Percentiles rank a stretch among this genome's conserved stretches.
Conservation (phyloP, 768 basidiomycete genomes). For the Termitomyces sp. region DNA sequence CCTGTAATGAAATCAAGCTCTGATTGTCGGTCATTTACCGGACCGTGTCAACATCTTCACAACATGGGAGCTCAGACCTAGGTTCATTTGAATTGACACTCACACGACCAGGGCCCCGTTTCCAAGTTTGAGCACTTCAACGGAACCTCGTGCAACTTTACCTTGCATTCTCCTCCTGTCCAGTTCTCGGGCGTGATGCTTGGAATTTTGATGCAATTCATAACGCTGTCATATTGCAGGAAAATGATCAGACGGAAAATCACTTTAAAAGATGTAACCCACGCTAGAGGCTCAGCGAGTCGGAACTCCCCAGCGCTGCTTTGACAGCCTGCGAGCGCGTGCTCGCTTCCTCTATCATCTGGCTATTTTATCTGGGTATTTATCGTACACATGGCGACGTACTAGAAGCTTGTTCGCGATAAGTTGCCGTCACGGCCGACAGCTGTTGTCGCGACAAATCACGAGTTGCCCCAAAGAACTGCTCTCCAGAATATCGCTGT, state of each 20-base stretch:
- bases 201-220: slow-evolving; percentile 6
- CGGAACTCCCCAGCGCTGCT: not conserved
- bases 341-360: no score
- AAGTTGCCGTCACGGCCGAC: not conserved
- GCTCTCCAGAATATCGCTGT: not conserved
- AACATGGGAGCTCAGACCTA: no score
- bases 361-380: not conserved
- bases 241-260: not conserved
- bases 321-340: not conserved
- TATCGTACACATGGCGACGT: not conserved
- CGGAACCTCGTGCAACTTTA: slow-evolving; percentile 3
- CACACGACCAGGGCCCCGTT: not conserved
- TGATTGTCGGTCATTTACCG: not conserved
- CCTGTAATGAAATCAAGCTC: not conserved
- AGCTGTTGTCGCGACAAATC: not conserved
- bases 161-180: not conserved
- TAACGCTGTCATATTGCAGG: not conserved
- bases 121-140: slow-evolving; percentile 6
- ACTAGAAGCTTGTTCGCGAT: not conserved
- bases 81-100: not conserved
- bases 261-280: not conserved
- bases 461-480: not conserved
- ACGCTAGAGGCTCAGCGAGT: not conserved
- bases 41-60: not conserved
- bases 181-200: not conserved